Percentiles rank a stretch among this genome's conserved stretches.
Conservation (phyloP, 139 green algal genomes). For the Chlorella sp. region DNA sequence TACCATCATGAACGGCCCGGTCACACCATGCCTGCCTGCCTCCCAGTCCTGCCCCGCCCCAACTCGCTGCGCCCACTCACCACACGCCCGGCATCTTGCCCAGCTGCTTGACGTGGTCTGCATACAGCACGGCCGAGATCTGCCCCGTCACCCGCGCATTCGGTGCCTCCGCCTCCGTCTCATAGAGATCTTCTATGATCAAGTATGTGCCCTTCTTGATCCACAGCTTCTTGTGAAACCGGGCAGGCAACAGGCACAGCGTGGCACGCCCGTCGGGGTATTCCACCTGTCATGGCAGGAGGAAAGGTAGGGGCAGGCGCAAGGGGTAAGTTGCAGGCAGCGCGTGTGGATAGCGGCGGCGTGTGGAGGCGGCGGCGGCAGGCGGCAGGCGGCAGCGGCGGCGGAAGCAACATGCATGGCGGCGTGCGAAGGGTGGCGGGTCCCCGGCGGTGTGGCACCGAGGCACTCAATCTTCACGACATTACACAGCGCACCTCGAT, state of each 20-base stretch:
- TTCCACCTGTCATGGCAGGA: slow-evolving; percentile 62
- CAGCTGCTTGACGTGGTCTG: slow-evolving; percentile 71
- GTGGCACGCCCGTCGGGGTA: slow-evolving; percentile 63
- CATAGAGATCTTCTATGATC: slow-evolving; percentile 65
- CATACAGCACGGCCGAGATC: slow-evolving; percentile 71
- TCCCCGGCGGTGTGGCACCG: background rate
- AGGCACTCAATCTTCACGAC: no score
- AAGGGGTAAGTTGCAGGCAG: no score
- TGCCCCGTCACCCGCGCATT: slow-evolving; percentile 59
- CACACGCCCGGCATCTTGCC: slow-evolving; percentile 61
- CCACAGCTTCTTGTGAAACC: slow-evolving; percentile 87
- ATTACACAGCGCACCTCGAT: slow-evolving; percentile 42
- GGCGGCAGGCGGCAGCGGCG: background rate
- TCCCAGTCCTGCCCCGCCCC: background rate
- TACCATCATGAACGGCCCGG: no score
- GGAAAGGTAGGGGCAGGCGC: background rate
- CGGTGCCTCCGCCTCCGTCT: slow-evolving; percentile 24
- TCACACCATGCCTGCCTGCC: background rate
- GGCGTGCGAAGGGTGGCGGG: background rate
- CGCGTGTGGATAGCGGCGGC: background rate
- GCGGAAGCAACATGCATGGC: background rate
- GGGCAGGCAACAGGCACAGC: slow-evolving; percentile 73
- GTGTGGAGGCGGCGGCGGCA: background rate
- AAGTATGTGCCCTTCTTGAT: slow-evolving; percentile 74
- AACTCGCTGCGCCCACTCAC: slow-evolving; percentile 38